Base-by-base conservation (phyloP, 2,329 filamentous ascomycete genomes). In the Zopfia rhizophila region DNA sequence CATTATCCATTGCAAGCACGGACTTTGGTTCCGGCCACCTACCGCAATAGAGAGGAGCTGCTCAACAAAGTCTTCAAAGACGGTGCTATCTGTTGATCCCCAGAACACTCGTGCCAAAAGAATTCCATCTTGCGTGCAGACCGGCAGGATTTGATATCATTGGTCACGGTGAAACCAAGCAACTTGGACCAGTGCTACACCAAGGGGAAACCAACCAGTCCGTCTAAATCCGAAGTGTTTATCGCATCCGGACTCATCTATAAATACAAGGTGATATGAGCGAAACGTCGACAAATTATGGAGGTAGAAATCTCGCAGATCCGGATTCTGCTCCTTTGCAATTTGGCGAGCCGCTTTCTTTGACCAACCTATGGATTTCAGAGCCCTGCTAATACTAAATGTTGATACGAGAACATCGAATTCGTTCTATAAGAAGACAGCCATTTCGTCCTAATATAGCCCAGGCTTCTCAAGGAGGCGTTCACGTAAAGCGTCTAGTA, bases 241-340 rank as follows among this genome's bases (percentile, higher is more conserved):
- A 45, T 75, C 64, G 53, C 58, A 72, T 3, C 69, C 63, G 46
- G 72, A 74, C 52, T 75, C 61, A 45, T 75, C 64, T 22, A 72
- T 55, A 40, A 57, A 74, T 7, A 75, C 61, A 8, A 72, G 51
- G 18, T 73, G 60, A 45, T 71, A 68, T 1, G 62, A 69, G 8
- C 49, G 45, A 40, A 69, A 70, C 1, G 54, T 46, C 3, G 65
- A 69, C 8, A 72, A 32, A 5, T 65, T 63, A 46, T 72, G 45
- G 18, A 68, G 55, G 47, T 74, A 72, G 18, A 60, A 55, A 47
- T 71, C 66, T 54, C 63, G 60, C 40, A 75, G 53, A 27, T 72
- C 60, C 13, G 55, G 31, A 59, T 69, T 68, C 30, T 48, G 60
- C 55, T 72, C 60, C 48, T 63, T 61, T 48, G 69, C 59, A 45